Conservation (phyloP, 768 basidiomycete genomes). For the Podaxis pistillaris region DNA sequence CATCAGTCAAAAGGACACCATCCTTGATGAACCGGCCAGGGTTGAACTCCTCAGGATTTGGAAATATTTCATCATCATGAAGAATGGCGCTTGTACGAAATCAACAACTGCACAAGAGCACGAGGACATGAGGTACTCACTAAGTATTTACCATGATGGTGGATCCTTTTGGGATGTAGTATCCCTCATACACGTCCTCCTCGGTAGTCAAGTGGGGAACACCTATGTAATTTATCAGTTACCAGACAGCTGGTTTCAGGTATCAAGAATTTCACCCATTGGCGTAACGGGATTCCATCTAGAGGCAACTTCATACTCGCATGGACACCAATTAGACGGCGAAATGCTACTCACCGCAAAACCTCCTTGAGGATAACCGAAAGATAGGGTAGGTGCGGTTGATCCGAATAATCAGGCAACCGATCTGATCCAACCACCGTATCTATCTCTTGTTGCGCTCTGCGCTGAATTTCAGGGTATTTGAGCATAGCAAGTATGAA, state of each 20-base stretch:
- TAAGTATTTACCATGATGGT: background rate
- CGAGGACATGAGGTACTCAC: background rate
- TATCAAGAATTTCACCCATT: background rate
- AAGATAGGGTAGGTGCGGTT: constrained; percentile 17
- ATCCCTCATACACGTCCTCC: constrained; percentile 3
- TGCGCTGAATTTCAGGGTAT: constrained; percentile 16
- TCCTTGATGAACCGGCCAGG: constrained; percentile 22
- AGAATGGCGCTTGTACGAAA: constrained; percentile 20
- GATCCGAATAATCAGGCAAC: constrained; percentile 22
- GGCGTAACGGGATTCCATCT: background rate
- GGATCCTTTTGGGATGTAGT: constrained; percentile 2
- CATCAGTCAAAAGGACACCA: constrained; percentile 21
- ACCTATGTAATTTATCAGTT: background rate
- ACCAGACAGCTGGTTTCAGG: background rate
- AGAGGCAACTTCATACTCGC: background rate
- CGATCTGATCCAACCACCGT: constrained; percentile 15
- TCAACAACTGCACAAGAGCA: background rate
- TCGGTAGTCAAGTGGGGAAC: background rate
- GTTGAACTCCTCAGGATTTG: constrained; percentile 19
- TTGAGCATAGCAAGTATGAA: constrained; percentile 13
- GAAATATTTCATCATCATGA: constrained; percentile 21
- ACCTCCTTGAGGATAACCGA: constrained; percentile 20
- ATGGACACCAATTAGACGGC: background rate
- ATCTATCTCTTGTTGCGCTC: constrained; percentile 25
- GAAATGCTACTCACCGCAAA: constrained; percentile 14